Evolutionary conservation across 805 yeast genomes (phyloP), one percentile per base, ranked within the genome.

Genomic region (Candida alai): DNA sequence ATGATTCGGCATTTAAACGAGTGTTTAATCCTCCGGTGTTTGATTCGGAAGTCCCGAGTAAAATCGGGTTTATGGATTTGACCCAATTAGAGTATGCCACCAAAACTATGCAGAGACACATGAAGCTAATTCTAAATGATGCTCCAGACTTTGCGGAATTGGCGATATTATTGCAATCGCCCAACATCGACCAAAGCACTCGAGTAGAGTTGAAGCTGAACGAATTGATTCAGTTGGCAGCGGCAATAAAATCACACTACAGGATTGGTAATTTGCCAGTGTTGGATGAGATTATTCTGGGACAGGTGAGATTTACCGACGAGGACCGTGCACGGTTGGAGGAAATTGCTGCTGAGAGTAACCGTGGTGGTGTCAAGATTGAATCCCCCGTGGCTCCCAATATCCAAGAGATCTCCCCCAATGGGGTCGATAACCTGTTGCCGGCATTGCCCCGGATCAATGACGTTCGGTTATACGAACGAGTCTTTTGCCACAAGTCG

Each of bases 401-500:
- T 7, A 24, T 19, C 7, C 30, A 29, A 18, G 35, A 38, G 17
- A 47, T 19, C 32, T 34, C 25, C 48, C 42, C 30, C 36, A 53
- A 19, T 30, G 41, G 9, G 7, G 13, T 35, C 10, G 39, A 38
- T 29, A 28, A 30, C 18, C 10, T 30, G 32, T 47, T 28, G 32
- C 97, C 96, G 1, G 67, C 65, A 8, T 56, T 88, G 12, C 97
- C 97, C 1, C 57, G 55, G 19, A 84, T 90, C 25, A 56, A 66
- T 5, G 74, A 81, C 49, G 72, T 74, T 1, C 66, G 65, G 3
- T 70, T 88, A 8, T 65, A 70, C 41, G 76, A 79, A 5, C 71
- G 83, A 33, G 95, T 87, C 0, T 90, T 89, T 51, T 75, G 81
- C 18, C 97, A 90, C 56, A 79, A 80, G 45, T 88, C 96, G 0